Conservation (phyloP, 352 stramenopile genomes). For the Globisporangium lucens region DNA sequence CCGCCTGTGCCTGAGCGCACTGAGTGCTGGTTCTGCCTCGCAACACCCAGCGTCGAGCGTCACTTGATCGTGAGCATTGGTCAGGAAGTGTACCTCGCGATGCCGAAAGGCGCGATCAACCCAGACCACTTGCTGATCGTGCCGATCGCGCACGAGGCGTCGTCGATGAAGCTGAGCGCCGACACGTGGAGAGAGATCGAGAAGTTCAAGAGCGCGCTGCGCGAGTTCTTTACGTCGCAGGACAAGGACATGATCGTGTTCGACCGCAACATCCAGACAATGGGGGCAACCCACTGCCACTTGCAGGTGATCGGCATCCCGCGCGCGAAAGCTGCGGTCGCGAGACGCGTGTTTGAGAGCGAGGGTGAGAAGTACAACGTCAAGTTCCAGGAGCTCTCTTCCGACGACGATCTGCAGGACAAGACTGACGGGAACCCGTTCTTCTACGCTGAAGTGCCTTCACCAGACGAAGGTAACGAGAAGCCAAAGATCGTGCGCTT, state of each 20-base stretch:
- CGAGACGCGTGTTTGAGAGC: background rate
- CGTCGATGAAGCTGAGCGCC: conserved; percentile 44
- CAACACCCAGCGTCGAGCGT: conserved; percentile 70
- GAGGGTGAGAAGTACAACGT: background rate
- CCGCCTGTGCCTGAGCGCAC: conserved; percentile 47
- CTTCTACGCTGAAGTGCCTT: background rate
- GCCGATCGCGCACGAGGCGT: conserved; percentile 48
- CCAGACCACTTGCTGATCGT: background rate
- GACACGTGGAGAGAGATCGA: conserved; percentile 52
- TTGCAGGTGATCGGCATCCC: conserved; percentile 72
- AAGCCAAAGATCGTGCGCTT: conserved; percentile 17
- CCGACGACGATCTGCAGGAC: background rate
- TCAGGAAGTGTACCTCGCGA: background rate
- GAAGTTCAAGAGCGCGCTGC: conserved; percentile 59
- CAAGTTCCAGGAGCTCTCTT: background rate
- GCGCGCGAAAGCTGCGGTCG: background rate
- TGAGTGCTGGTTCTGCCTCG: conserved; percentile 85
- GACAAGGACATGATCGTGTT: conserved; percentile 73
- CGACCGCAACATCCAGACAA: conserved; percentile 72
- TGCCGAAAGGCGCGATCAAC: background rate
- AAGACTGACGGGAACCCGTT: background rate
- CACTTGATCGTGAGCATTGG: conserved; percentile 31
- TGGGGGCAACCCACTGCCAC: conserved; percentile 73
- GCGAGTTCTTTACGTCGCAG: conserved; percentile 58
- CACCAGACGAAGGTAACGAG: background rate